Evolutionary conservation across 75 land plant genomes (phyloP), one percentile per base, ranked within the genome.

Genomic region (Picea sitchensis): DNA sequence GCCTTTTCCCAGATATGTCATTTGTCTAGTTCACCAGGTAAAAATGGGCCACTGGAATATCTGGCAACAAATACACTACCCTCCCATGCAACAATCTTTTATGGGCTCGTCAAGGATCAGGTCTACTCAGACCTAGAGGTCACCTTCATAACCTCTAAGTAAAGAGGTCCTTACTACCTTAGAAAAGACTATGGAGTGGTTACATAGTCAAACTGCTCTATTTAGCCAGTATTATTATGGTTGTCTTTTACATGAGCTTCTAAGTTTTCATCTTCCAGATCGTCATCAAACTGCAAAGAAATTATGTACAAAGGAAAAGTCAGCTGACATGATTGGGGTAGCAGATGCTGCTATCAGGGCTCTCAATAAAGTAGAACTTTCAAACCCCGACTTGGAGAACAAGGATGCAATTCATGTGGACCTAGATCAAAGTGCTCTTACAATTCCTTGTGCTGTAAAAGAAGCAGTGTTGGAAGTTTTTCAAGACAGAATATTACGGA

Each of bases 71-170:
- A 87, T 79, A 76, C 80, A 59, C 81, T 97, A 13, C 99, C 98
- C 5, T 61, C 89, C 62, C 98, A 97, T 87, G 98, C 92, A 41
- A 83, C 98, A 61, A 88, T 97, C 73, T 59, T 97, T 13, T 92
- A 98, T 84, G 99, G 98, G 61, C 84, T 97, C 44, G 84, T 97
- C 20, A 97, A 95, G 87, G 95, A 97, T 85, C 87, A 93, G 92
- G 99, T 95, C 75, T 97, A 97, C 81, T 86, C 90, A 54, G 99
- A 97, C 85, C 82, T 97, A 80, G 99, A 97, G 83, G 98, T 97
- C 34, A 94, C 96, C 59, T 97, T 97, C 83, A 79, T 97, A 8
- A 90, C 95, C 41, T 95, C 96, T 36, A 78, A 94, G 93, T 56
- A 80, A 89, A 58, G 77, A 81, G n/a, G 83, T 97, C 11, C 83